Evolutionary conservation across 768 basidiomycete species (phyloP).

Genomic region (Pleurotus tuber-regium): DNA sequence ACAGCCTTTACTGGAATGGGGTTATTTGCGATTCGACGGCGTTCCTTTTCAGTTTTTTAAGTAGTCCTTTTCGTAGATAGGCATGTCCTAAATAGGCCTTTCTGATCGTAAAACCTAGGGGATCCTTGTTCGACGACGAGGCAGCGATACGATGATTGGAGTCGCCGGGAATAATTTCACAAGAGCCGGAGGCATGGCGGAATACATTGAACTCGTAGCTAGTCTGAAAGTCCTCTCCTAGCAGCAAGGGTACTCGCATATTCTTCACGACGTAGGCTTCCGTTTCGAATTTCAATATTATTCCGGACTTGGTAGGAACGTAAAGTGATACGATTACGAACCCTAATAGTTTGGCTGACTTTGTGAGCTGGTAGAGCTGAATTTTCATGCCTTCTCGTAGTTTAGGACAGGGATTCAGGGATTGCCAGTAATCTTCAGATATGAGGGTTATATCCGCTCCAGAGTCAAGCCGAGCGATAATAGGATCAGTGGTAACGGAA

Average conservation of each 20-base stretch:
- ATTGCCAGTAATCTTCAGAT: conserved; percentile 10
- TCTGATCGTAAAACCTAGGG: conserved; percentile 11
- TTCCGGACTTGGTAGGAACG: background rate
- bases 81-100: background rate
- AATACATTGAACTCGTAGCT: conserved; percentile 19
- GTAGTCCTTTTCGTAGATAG: background rate
- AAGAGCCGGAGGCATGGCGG: conserved; percentile 6
- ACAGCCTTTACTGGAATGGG: background rate
- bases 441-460: conserved; percentile 15
- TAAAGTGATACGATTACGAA: conserved; percentile 17
- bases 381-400: background rate
- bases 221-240: conserved; percentile 27
- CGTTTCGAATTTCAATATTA: conserved; percentile 12
- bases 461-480: conserved; percentile 10
- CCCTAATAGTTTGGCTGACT: conserved; percentile 14
- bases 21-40: background rate
- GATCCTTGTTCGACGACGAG: conserved; percentile 7
- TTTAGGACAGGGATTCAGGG: background rate
- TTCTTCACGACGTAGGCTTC: conserved; percentile 23
- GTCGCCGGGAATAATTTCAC: conserved; percentile 2
- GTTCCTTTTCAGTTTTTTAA: background rate
- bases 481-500: background rate
- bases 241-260: conserved; percentile 24
- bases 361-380: background rate
- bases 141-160: background rate